Evolutionary conservation across 108 stramenopile species (phyloP).

Genomic region (Cyclotella baltica): DNA sequence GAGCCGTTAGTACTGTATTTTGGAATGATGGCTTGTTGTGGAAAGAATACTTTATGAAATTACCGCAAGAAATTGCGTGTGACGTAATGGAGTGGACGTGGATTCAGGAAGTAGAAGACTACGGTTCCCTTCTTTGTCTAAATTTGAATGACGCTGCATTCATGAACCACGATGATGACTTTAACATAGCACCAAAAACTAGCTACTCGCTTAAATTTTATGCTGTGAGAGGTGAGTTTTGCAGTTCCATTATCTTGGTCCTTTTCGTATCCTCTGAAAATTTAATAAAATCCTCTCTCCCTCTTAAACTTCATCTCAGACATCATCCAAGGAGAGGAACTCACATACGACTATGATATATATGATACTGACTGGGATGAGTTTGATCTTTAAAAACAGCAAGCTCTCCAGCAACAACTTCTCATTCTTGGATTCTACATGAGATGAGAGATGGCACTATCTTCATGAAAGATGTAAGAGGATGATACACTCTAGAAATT

Average conservation of each 20-base stretch:
- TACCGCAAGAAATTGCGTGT: slow-evolving; percentile 30
- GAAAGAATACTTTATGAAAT: slow-evolving; percentile 20
- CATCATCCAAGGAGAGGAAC: slow-evolving; percentile 31
- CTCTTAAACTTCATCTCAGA: background rate
- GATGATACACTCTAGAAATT: no score
- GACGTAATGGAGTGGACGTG: slow-evolving; percentile 44
- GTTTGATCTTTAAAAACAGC: slow-evolving; percentile 20
- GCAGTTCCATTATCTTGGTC: background rate
- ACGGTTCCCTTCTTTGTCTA: slow-evolving; percentile 20
- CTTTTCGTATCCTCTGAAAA: background rate
- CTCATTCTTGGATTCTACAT: background rate
- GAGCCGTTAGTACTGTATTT: slow-evolving; percentile 12
- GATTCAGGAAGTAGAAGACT: slow-evolving; percentile 13
- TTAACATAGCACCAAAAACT: slow-evolving; percentile 10
- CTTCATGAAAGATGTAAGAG: background rate
- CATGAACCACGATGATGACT: slow-evolving; percentile 19
- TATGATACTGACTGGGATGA: slow-evolving; percentile 23
- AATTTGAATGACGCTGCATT: slow-evolving; percentile 25
- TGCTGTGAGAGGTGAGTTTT: slow-evolving; percentile 7
- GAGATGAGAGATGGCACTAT: background rate
- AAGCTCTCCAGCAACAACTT: background rate
- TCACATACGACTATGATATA: slow-evolving; percentile 24
- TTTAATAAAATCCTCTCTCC: background rate
- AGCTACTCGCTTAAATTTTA: slow-evolving; percentile 12
- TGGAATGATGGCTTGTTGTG: slow-evolving; percentile 12